phyloP scores from a whole-genome alignment of 148 eudicot species.

The Simmondsia chinensis region DNA sequence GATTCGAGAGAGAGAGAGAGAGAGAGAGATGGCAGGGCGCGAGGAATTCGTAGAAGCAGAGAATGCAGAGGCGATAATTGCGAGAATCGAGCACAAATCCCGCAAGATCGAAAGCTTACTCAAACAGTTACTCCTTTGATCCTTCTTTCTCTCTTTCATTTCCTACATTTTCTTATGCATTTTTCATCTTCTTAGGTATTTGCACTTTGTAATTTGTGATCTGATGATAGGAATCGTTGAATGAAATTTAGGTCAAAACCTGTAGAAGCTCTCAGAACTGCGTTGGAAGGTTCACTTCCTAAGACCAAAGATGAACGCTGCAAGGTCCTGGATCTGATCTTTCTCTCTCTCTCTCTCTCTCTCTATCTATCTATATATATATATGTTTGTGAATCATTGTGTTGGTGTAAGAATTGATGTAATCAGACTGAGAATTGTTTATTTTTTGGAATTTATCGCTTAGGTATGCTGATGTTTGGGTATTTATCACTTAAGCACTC shows the following conservation, averaged over 20 bases:
- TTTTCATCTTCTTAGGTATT: background rate
- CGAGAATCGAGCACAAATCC: slow-evolving; percentile 87
- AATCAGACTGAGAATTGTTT: no score
- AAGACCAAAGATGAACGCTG: slow-evolving; percentile 80
- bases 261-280: slow-evolving; percentile 92
- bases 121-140: slow-evolving; percentile 58
- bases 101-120: slow-evolving; percentile 93
- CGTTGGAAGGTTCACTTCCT: slow-evolving; percentile 84
- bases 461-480: no score
- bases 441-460: no score
- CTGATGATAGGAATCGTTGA: no score
- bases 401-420: no score
- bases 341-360: background rate
- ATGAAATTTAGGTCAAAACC: slow-evolving; percentile 90
- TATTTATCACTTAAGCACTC: no score
- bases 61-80: slow-evolving; percentile 85
- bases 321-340: slow-evolving; percentile 31
- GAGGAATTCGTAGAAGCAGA: slow-evolving; percentile 66
- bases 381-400: background rate
- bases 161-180: background rate
- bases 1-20: background rate
- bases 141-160: background rate
- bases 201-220: background rate
- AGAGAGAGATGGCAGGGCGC: slow-evolving; percentile 25
- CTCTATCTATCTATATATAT: background rate